Conservation (phyloP, 164 flowering plant genomes). For the Umbilicus rupestris region DNA sequence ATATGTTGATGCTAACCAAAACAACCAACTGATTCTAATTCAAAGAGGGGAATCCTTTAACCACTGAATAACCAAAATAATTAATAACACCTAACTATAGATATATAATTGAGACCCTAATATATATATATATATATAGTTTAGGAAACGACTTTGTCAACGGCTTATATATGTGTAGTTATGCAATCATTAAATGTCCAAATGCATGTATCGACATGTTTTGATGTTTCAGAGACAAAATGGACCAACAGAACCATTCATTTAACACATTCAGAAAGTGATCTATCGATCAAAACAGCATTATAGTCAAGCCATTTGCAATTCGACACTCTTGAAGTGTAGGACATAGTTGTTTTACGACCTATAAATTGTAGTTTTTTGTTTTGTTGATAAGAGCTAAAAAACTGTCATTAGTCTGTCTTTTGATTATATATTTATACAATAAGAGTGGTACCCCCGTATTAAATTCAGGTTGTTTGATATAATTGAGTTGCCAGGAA, state of each 20-base stretch:
- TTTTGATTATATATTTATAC: too few species aligned
- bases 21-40: too few species aligned
- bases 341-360: neutral
- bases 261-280: neutral
- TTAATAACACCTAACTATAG: too few species aligned
- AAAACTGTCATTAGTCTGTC: too few species aligned
- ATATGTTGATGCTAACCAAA: too few species aligned
- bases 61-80: too few species aligned
- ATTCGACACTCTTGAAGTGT: neutral
- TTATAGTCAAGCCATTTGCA: neutral
- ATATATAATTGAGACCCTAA: too few species aligned
- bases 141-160: neutral
- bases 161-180: neutral
- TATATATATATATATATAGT: too few species aligned
- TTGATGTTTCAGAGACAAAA: neutral
- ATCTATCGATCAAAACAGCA: neutral
- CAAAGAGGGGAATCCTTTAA: too few species aligned
- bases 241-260: neutral
- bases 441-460: neutral
- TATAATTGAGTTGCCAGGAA: neutral
- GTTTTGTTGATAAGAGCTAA: too few species aligned
- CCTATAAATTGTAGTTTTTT: neutral
- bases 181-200: neutral
- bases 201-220: neutral
- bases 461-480: conserved; percentile 4